Conservation (phyloP, 768 basidiomycete genomes). For the Panaeolus papilionaceus region DNA sequence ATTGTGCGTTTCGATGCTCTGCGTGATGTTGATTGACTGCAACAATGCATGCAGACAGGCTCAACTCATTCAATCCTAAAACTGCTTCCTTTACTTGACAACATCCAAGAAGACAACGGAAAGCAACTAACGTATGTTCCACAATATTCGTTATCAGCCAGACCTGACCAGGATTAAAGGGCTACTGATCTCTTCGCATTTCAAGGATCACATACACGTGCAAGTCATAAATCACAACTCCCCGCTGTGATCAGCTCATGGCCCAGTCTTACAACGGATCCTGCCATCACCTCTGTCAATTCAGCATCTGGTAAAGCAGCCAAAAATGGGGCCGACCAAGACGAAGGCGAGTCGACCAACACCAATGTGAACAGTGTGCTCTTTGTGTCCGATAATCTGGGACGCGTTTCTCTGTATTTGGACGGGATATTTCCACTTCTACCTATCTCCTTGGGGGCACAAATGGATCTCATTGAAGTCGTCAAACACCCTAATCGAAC, state of each 20-base stretch:
- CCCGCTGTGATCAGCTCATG: slow-evolving; percentile 71
- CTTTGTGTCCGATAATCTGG: slow-evolving; percentile 61
- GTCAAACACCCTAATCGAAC: slow-evolving; percentile 54
- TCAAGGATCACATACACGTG: slow-evolving; percentile 67
- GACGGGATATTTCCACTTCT: slow-evolving; percentile 83
- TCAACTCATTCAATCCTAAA: slow-evolving; percentile 76
- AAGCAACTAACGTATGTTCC: slow-evolving; percentile 58
- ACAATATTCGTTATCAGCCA: slow-evolving; percentile 15
- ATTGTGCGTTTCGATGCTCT: slow-evolving; percentile 50
- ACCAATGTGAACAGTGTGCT: slow-evolving; percentile 72
- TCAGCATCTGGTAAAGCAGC: slow-evolving; percentile 43
- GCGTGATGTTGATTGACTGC: slow-evolving; percentile 14
- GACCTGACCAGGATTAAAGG: slow-evolving; percentile 44
- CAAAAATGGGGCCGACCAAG: slow-evolving; percentile 35
- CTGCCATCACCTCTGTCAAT: slow-evolving; percentile 65
- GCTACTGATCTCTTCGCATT: slow-evolving; percentile 84
- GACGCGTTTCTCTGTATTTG: slow-evolving; percentile 68
- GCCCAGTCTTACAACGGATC: slow-evolving; percentile 68
- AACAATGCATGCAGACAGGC: slow-evolving; percentile 64
- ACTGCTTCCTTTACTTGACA: slow-evolving; percentile 74
- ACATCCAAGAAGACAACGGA: slow-evolving; percentile 69
- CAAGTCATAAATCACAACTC: slow-evolving; percentile 46
- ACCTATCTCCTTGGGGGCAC: slow-evolving; percentile 44
- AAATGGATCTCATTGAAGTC: slow-evolving; percentile 41
- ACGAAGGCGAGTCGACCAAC: slow-evolving; percentile 47